Base-by-base conservation (phyloP, 495 filamentous ascomycete species). In the Hypoxylon lenormandii region DNA sequence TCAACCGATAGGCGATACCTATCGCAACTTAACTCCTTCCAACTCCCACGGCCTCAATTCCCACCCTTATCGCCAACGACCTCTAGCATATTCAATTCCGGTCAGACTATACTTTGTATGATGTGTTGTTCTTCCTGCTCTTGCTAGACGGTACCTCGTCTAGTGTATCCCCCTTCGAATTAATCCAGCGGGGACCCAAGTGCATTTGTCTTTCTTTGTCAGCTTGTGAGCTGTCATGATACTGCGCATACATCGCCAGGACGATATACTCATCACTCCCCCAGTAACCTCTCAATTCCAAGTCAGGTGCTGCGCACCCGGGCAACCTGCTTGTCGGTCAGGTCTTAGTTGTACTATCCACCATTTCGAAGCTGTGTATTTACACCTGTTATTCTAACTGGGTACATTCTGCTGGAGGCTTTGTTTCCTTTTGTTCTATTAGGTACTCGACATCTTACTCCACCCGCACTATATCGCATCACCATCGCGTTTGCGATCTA, bases 121-220 rank as follows among this genome's bases (percentile, higher is more conserved):
- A 72, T 72, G 59, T 66, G 23, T 28, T 64, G 7, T 28, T 57
- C n/a, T 60, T 56, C 33, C 50, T 60, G 48, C 55, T 15, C 48
- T 43, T 72, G 26, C 62, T 71, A 71, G 68, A 67, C 68, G 47
- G 54, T 48, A 61, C 22, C 38, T 59, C 62, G 62, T 67, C 68
- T 72, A 72, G 63, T 60, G 64, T 61, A 51, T 53, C 56, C 59
- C 30, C 22, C 7, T 47, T 43, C 37, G 46, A 50, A 54, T 42
- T 36, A 26, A 22, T 16, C 3, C 26, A 33, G 42, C 58, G 55
- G 69, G 53, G 63, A 55, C 54, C 46, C 12, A 63, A 62, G 51
- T 38, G 42, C 16, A 36, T 42, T 50, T 36, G 45, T 54, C 42
- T 46, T 48, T 21, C 55, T 63, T 72, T 66, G 47, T 66, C 58